Base-by-base conservation (phyloP, 306 rosid genomes). In the Begonia masoniana region DNA sequence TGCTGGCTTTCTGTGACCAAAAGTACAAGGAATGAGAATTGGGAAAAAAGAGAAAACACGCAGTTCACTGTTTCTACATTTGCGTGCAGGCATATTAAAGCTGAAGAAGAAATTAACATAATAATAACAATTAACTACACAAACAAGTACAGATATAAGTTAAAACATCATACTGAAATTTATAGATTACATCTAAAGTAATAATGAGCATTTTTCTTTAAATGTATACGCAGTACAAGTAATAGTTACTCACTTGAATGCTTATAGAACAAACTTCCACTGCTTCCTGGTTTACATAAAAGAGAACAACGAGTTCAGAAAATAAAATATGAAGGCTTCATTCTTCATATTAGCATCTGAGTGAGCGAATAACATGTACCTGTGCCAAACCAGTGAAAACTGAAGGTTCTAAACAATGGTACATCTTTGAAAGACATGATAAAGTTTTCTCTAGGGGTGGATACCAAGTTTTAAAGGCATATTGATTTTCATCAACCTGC, bases 311-410 rank as follows among this genome's bases (percentile, higher is more conserved):
- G 43, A 52, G 41, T 15, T 45, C 0, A 26, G 9, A 31, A 31
- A 31, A 4, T 31, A 31, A 31, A 31, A 31, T 31, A 31, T 31
- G 8, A 31, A 31, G 39, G 39, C 39, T 31, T 31, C 5, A 6
- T 31, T 31, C 39, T 31, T 14, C 10, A 50, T n/a, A 53, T 65
- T 43, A 45, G 24, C 46, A 63, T 41, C 41, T 14, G 39, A 31
- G 39, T 0, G 39, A 5, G 9, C 9, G 39, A 31, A 31, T 31
- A 31, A 31, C 14, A 11, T 45, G 50, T 80, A 91, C 99, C 99
- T 92, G 99, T 31, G 96, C 99, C 78, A 92, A 76, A 63, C 99
- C 99, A 15, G 96, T 92, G 68, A 92, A 92, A 57, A 92, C 99
- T 50, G 48, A 87, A 45, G 84, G 76, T 70, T 92, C 99, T 70